Evolutionary conservation across 2,329 filamentous ascomycete genomes (phyloP), one percentile per base, ranked within the genome.

Genomic region (Apiospora aurea): DNA sequence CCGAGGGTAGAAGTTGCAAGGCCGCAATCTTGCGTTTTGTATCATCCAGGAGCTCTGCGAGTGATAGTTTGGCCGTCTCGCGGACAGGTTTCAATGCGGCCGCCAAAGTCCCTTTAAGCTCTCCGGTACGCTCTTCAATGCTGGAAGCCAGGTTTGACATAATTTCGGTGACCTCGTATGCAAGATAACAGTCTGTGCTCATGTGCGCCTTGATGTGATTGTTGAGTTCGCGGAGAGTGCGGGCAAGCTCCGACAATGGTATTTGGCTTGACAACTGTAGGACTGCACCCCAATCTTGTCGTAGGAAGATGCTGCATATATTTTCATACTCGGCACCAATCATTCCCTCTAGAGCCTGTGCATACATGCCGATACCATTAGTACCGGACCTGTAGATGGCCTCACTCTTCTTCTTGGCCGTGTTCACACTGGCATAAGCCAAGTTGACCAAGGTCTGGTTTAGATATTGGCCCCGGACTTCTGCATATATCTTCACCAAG

Each of bases 161-260:
- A 73, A 98, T 94, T 78, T 97, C 96, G 44, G 97, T 94, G 44
- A 98, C 94, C 80, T 99, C 96, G 80, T 97, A 99, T 10, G 95
- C 95, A 68, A 99, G 88, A 80, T 94, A 98, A 82, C 96, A 98
- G 81, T 99, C 96, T 0, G 94, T 97, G 75, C 91, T 89, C 51
- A 98, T 85, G 79, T 98, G 95, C 53, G 89, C 85, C 79, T 95
- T 95, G 82, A 98, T 95, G 78, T 98, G 95, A 69, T 90, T 88
- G 81, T 98, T 98, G 44, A 99, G 87, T 78, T 98, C 96, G 41
- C 93, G 90, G 70, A 98, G 83, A 0, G 96, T 98, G 76, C 94
- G 91, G 7, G 93, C 91, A 76, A 98, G 93, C 78, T 97, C 95
- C 10, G 91, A 88, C 73, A 99, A 86, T 16, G 95, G 89, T 46